These are phyloP conservation scores for Pulveroboletus ravenelii DNA, from an alignment of 768 basidiomycete species.

Conservation along the genomic window DNA sequence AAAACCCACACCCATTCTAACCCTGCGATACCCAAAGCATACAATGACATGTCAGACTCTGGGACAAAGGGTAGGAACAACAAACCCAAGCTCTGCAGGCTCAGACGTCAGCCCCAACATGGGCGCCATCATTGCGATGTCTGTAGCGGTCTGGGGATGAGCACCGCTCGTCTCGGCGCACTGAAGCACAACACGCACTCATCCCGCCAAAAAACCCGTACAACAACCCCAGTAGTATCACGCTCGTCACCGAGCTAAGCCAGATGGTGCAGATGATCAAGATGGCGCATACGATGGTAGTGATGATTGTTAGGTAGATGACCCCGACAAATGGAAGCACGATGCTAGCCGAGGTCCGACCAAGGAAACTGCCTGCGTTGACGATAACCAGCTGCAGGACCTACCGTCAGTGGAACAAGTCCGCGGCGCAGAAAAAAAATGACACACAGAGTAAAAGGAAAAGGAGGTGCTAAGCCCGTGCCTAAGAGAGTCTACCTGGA, in stretches of 20 bases:
- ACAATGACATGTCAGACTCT: not conserved
- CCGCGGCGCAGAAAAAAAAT: not conserved
- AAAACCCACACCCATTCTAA: conserved; percentile 38
- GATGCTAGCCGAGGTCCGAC: conserved; percentile 41
- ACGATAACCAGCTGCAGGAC: conserved; percentile 44
- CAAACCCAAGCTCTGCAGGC: conserved; percentile 50
- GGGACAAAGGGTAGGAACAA: not conserved
- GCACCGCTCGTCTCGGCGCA: not conserved
- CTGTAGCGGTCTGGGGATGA: conserved; percentile 12
- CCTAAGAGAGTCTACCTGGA: conserved; percentile 36
- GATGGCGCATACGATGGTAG: conserved; percentile 30
- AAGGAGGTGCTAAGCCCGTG: conserved; percentile 43
- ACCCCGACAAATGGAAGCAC: conserved; percentile 39
- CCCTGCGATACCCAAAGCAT: conserved; percentile 6
- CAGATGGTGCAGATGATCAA: conserved; percentile 45
- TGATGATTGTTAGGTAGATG: conserved; percentile 39
- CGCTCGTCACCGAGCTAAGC: conserved; percentile 34
- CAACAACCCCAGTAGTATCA: conserved; percentile 34
- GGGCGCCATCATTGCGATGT: conserved; percentile 38
- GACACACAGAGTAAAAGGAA: conserved; percentile 47
- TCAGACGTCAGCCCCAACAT: conserved; percentile 43
- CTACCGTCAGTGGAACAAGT: not conserved
- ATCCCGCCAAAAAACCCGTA: conserved; percentile 39
- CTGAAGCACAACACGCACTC: conserved; percentile 23
- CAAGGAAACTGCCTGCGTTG: conserved; percentile 46